Evolutionary conservation across 169 alveolate genomes (phyloP).

Genomic region (Perkinsus marinus): DNA sequence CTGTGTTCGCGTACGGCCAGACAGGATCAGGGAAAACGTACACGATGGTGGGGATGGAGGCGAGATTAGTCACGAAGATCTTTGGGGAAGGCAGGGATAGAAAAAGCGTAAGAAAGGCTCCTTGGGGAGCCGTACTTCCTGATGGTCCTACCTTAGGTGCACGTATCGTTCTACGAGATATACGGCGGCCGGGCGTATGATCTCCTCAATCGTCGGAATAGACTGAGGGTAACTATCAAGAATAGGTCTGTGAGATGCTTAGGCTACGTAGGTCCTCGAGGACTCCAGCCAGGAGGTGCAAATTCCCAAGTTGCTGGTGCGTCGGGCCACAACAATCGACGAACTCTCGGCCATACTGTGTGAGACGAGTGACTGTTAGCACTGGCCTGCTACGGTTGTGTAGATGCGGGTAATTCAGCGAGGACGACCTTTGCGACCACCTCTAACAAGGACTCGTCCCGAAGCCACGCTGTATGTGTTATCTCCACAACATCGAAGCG

Average conservation of each 20-base stretch:
- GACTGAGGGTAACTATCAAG: slow-evolving; percentile 22
- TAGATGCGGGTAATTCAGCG: slow-evolving; percentile 40
- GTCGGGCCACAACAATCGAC: background rate
- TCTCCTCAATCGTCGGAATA: slow-evolving; percentile 40
- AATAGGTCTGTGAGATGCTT: background rate
- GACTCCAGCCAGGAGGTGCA: slow-evolving; percentile 40
- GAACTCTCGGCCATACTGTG: background rate
- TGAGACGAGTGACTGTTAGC: background rate
- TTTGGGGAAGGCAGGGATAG: background rate
- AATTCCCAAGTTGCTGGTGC: background rate
- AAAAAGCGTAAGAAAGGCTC: background rate
- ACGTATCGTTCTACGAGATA: slow-evolving; percentile 45
- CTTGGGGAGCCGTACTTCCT: background rate
- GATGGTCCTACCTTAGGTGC: slow-evolving; percentile 10
- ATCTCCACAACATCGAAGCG: slow-evolving; percentile 37
- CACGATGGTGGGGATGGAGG: background rate
- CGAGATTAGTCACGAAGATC: background rate
- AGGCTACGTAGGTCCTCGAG: slow-evolving; percentile 26
- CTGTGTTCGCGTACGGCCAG: background rate
- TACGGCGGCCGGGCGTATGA: slow-evolving; percentile 55
- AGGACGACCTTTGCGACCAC: slow-evolving; percentile 66
- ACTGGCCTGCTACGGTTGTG: background rate
- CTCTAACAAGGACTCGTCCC: slow-evolving; percentile 57
- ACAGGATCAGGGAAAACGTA: background rate
- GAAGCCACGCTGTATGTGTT: slow-evolving; percentile 65